Evolutionary conservation across 331 rosid species (phyloP).

Genomic region (Cydonia oblonga): DNA sequence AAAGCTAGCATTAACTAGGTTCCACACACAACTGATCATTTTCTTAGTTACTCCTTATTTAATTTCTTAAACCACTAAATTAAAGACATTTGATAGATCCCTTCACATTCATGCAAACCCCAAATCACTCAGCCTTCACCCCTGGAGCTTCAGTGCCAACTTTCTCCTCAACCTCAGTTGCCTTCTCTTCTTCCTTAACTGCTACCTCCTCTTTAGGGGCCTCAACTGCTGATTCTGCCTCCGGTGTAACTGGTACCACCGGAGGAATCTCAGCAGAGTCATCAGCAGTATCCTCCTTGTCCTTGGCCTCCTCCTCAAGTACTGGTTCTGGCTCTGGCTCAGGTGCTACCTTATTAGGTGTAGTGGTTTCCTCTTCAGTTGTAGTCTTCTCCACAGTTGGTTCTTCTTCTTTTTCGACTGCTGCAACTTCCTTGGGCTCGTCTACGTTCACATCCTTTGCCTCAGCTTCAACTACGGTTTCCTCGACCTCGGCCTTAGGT

Average conservation of each 20-base stretch:
- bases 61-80: background rate
- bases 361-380: background rate
- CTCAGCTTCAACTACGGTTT: background rate
- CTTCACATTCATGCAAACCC: background rate
- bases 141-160: conserved; percentile 6
- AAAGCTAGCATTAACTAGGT: background rate
- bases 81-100: background rate
- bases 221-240: conserved; percentile 14
- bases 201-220: conserved; percentile 28
- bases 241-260: background rate
- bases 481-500: background rate
- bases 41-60: background rate
- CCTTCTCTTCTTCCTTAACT: conserved; percentile 24
- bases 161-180: conserved; percentile 16
- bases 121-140: conserved; percentile 15
- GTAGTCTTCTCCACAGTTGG: background rate
- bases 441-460: conserved; percentile 2
- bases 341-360: background rate
- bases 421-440: conserved; percentile 5
- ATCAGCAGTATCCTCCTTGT: conserved; percentile 10
- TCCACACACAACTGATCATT: background rate
- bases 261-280: background rate
- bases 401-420: background rate
- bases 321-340: background rate
- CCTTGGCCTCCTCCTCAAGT: conserved; percentile 19